Base-by-base conservation (phyloP, 805 yeast genomes). In the Candida xyloterini region DNA sequence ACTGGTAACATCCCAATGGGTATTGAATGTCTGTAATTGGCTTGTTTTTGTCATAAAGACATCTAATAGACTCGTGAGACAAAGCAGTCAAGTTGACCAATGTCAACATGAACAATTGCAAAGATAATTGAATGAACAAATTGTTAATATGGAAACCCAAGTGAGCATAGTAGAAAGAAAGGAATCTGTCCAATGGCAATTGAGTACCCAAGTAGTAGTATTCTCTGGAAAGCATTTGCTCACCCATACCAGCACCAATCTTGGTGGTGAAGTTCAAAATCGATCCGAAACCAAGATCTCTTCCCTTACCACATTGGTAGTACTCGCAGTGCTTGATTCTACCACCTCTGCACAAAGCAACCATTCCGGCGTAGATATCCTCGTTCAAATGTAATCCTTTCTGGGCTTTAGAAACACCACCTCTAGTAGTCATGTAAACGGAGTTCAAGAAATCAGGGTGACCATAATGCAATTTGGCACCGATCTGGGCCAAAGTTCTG, bases 241-340 rank as follows among this genome's bases (percentile, higher is more conserved):
- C 95, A 63, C 93, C 93, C 95, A 84, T 84, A 66, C 95, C 95
- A 51, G 93, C 90, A 65, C 95, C 95, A 74, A 84, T 84, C 66
- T 84, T 84, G 29, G 90, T 84, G 15, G 89, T 84, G 74, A 84
- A 84, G 65, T 84, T 84, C 72, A 84, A 71, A 66, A 84, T 84
- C 5, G 93, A 83, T 44, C 89, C 89, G 64, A 84, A 84, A 59
- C 95, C 95, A 55, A 84, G 72, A 74, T 84, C 95, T 72, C 95
- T 74, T 61, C 95, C 95, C 66, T 84, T 84, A 67, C 95, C 95
- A 76, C 95, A 84, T 68, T 84, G 95, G 66, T 79, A 81, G 61
- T 84, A 84, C 59, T 84, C 95, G 70, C 89, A 81, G 60, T 84
- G 93, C 68, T 84, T 84, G 56, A 84, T 84, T 66, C 89, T 76